These are phyloP conservation scores for Barnettozyma sucrosica DNA, from an alignment of 805 yeast species.

Conservation along the genomic window DNA sequence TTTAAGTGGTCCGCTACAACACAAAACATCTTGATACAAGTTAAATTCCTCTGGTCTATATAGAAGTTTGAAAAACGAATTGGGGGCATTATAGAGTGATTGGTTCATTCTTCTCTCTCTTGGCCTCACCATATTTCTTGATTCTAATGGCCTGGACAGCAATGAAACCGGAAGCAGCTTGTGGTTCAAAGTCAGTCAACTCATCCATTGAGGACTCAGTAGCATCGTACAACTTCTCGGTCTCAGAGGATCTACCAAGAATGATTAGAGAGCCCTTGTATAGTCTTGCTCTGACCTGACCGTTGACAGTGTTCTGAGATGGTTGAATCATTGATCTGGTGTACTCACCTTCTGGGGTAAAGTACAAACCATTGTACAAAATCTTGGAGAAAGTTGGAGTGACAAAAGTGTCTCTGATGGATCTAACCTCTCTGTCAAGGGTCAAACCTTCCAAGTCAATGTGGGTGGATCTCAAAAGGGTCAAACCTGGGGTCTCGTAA, in stretches of 20 bases:
- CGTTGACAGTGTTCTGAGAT: conserved; percentile 92
- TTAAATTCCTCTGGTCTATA: neutral
- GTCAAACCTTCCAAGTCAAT: conserved; percentile 96
- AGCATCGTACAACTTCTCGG: conserved; percentile 96
- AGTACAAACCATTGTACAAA: conserved; percentile 95
- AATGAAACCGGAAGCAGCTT: conserved; percentile 95
- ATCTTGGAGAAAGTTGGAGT: conserved; percentile 86
- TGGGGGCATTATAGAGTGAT: conserved; percentile 28
- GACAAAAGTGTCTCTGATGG: conserved; percentile 92
- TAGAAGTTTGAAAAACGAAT: neutral
- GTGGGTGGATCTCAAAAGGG: conserved; percentile 89
- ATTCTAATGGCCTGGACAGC: conserved; percentile 97
- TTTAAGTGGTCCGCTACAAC: too few relatives aligned
- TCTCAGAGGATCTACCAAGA: conserved; percentile 90
- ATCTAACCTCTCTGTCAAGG: conserved; percentile 95
- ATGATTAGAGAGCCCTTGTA: conserved; percentile 86
- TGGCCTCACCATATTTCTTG: conserved; percentile 96
- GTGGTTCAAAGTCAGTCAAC: conserved; percentile 95
- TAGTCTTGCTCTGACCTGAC: conserved; percentile 87
- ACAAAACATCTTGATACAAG: neutral
- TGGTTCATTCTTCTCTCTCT: conserved; percentile 66
- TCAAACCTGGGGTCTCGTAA: conserved; percentile 98
- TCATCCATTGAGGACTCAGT: conserved; percentile 99
- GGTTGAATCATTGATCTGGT: conserved; percentile 91
- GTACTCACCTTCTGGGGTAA: conserved; percentile 97